A percentile compares a stretch with the other conserved stretches of the same genome.
Conservation (phyloP, 2,329 filamentous ascomycete genomes). For the Cladosporium colombiae region DNA sequence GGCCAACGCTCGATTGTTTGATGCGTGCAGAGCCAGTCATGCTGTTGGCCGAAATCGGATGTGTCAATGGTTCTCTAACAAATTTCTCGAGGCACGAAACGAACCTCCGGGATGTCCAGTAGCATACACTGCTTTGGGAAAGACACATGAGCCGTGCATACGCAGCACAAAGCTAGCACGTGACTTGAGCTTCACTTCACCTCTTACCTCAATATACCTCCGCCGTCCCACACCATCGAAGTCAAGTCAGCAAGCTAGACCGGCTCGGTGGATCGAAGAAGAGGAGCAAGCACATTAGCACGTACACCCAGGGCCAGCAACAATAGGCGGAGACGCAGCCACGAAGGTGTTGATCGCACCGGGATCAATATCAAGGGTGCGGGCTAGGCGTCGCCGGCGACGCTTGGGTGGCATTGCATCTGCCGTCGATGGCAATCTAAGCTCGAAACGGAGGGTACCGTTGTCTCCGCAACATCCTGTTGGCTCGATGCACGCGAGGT, state of each 20-base stretch:
- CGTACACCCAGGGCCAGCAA: slow-evolving; percentile 42
- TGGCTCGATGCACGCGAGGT: slow-evolving; percentile 21
- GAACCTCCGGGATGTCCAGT: slow-evolving; percentile 18
- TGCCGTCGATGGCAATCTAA: slow-evolving; percentile 35
- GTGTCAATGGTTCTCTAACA: slow-evolving; percentile 17
- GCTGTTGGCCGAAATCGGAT: slow-evolving; percentile 13
- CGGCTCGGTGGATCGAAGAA: slow-evolving; percentile 19
- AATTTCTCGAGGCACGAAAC: slow-evolving; percentile 18
- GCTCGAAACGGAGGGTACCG: slow-evolving; percentile 27
- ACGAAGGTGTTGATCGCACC: slow-evolving; percentile 40
- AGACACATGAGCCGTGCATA: slow-evolving; percentile 17
- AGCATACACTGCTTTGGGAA: slow-evolving; percentile 16
- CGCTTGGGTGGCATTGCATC: slow-evolving; percentile 49
- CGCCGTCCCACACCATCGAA: slow-evolving; percentile 24
- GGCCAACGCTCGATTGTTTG: not conserved
- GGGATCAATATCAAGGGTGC: slow-evolving; percentile 45
- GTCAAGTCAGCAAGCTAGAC: slow-evolving; percentile 26
- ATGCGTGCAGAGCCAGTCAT: not conserved
- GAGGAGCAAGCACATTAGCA: slow-evolving; percentile 35
- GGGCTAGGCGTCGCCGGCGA: slow-evolving; percentile 43
- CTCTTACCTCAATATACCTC: slow-evolving; percentile 18
- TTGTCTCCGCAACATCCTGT: slow-evolving; percentile 19
- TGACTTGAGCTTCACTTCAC: slow-evolving; percentile 21
- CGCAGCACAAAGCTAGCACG: slow-evolving; percentile 16
- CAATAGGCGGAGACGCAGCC: slow-evolving; percentile 49